phyloP scores from a whole-genome alignment of 1,139 yeast genomes.

The Taphrina deformans region DNA sequence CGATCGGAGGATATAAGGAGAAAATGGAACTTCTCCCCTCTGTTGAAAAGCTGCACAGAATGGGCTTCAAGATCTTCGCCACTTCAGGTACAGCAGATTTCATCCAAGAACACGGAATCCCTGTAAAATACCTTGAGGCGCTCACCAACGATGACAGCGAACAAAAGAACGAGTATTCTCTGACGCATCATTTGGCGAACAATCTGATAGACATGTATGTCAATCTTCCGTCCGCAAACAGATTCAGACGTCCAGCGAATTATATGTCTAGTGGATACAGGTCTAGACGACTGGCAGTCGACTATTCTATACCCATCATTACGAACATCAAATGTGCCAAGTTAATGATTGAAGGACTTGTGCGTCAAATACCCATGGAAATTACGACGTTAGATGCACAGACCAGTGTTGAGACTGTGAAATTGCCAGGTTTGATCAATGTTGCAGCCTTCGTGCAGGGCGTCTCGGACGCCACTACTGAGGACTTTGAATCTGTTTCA shows the following conservation, averaged over 20 bases:
- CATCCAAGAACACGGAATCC: constrained; percentile 88
- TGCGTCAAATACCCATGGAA: constrained; percentile 66
- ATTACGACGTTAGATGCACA: constrained; percentile 83
- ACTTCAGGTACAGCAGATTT: constrained; percentile 99
- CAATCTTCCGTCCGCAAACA: constrained; percentile 92
- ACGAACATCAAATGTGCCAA: constrained; percentile 98
- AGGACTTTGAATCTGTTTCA: constrained; percentile 63
- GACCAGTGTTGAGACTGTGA: constrained; percentile 79
- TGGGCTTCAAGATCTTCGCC: constrained; percentile 90
- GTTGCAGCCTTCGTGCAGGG: constrained; percentile 77
- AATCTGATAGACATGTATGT: constrained; percentile 94
- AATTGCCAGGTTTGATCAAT: constrained; percentile 84
- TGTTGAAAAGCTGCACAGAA: constrained; percentile 72
- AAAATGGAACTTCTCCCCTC: constrained; percentile 90
- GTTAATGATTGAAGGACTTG: constrained; percentile 86
- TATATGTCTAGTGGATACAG: constrained; percentile 97
- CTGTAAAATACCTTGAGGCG: constrained; percentile 92
- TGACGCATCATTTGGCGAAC: constrained; percentile 94
- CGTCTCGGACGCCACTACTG: constrained; percentile 52
- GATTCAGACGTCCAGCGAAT: constrained; percentile 98
- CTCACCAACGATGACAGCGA: constrained; percentile 59
- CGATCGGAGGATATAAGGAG: constrained; percentile 97
- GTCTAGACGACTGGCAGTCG: constrained; percentile 99
- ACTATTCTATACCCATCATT: constrained; percentile 93
- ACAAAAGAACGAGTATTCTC: constrained; percentile 65